A percentile compares a stretch with the other conserved stretches of the same genome.
phyloP scores from a whole-genome alignment of 768 basidiomycete species.

The Calvatia gigantea region DNA sequence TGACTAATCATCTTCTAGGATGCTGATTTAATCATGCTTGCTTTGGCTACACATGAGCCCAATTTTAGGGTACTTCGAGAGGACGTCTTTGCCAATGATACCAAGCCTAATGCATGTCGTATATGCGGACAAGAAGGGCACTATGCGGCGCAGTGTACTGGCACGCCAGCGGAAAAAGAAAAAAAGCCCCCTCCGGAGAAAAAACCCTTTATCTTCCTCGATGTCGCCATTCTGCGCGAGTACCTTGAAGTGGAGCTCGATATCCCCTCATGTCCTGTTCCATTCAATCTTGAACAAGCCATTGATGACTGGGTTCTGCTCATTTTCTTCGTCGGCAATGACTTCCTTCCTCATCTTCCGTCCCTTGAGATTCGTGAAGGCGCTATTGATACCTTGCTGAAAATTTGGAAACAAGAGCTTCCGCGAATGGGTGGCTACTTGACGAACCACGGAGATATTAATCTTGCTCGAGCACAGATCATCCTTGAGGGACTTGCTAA shows the following conservation, averaged over 20 bases:
- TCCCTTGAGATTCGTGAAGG: slow-evolving; percentile 99
- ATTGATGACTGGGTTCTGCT: slow-evolving; percentile 99
- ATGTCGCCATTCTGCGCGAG: slow-evolving; percentile 92
- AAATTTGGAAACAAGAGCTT: slow-evolving; percentile 93
- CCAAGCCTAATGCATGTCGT: slow-evolving; percentile 76
- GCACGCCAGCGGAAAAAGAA: slow-evolving; percentile 63
- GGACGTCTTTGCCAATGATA: slow-evolving; percentile 89
- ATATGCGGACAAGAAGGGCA: slow-evolving; percentile 95
- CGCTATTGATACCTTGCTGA: slow-evolving; percentile 94
- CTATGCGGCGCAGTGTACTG: slow-evolving; percentile 92
- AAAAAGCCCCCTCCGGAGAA: slow-evolving; percentile 71
- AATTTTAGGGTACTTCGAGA: slow-evolving; percentile 95
- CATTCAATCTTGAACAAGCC: slow-evolving; percentile 92
- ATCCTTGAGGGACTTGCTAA: slow-evolving; percentile 94
- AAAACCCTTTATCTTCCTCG: slow-evolving; percentile 99
- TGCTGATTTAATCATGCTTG: slow-evolving; percentile 98
- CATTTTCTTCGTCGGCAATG: slow-evolving; percentile 99
- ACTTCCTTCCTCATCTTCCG: slow-evolving; percentile 97
- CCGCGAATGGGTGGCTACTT: slow-evolving; percentile 97
- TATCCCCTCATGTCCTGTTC: slow-evolving; percentile 71
- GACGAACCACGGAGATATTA: slow-evolving; percentile 88
- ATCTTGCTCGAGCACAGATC: slow-evolving; percentile 83
- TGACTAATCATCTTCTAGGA: slow-evolving; percentile 51
- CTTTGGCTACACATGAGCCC: slow-evolving; percentile 98
- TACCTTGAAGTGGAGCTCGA: slow-evolving; percentile 97